Base-by-base conservation (phyloP, 2,329 filamentous ascomycete genomes). In the Grosmannia clavigera region DNA sequence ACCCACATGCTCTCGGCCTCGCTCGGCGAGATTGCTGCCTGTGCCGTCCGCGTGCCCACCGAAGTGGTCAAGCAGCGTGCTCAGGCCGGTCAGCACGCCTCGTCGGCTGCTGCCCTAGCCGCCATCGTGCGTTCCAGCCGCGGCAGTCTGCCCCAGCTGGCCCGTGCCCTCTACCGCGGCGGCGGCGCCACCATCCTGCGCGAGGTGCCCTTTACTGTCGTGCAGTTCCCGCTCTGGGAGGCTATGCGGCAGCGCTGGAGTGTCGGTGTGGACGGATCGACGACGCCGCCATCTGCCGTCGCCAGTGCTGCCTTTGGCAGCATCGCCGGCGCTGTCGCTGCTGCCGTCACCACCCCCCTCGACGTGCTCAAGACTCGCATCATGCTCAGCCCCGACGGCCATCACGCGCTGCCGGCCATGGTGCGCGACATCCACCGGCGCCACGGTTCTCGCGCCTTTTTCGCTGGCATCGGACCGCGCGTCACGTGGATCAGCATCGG, bases 191-290 rank as follows among this genome's bases (percentile, higher is more conserved):
- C 94, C 1, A 86, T 99, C 58, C 87, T 96, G 75, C 84, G 94
- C 61, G 94, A 99, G 77, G 92, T 99, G 63, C 94, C 94, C 4
- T 99, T 99, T 69, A 97, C 95, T 3, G 86, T 96, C 11, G 88
- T 99, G 64, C 94, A 99, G 73, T 99, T 99, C 71, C 94, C 94
- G 54, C 80, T 99, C 64, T 99, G 94, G 94, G 94, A 99, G 74
- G 84, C 81, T 5, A 82, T 97, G 80, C 97, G 96, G 79, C 78
- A 78, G 51, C 89, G 83, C 81, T 78, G 50, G 71, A 75, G 54
- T 7, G 31, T 7, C 69, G 68, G 40, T 62, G 54, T 40, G 57
- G 62, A n/a, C 35, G 35, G 35, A 11, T 11, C 35, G 10, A 9
- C 10, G 35, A 38, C 35, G 64, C 62, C 9, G 66, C 66, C 6